Percentiles rank a stretch among this genome's conserved stretches.
These are phyloP conservation scores for Diutina neorugosa DNA, from an alignment of 1,139 yeast species.

Conservation along the genomic window DNA sequence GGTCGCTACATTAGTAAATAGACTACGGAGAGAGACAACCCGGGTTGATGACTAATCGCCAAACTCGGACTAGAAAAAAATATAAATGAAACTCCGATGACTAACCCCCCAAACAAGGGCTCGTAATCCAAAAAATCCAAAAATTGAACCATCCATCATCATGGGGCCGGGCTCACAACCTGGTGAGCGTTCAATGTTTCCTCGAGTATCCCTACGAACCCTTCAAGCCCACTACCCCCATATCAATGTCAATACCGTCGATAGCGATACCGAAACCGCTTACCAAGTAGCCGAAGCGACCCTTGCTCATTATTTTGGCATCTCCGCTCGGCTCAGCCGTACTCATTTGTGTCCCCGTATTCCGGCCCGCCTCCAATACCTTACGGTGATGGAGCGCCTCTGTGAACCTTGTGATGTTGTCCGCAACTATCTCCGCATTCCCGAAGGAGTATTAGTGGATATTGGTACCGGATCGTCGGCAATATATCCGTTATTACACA, in stretches of 20 bases:
- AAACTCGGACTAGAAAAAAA: too few species aligned
- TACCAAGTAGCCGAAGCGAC: conserved; percentile 1
- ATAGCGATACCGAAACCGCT: not conserved
- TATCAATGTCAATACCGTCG: not conserved
- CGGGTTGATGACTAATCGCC: too few species aligned
- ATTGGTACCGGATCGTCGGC: not conserved
- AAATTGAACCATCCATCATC: too few species aligned
- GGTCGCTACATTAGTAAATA: not conserved
- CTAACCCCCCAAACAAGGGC: too few species aligned
- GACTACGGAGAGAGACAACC: too few species aligned
- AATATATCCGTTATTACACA: not conserved
- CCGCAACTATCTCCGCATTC: not conserved
- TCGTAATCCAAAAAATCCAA: too few species aligned
- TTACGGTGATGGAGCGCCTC: not conserved
- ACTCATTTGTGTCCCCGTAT: not conserved
- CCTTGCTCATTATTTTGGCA: not conserved
- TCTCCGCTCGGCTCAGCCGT: not conserved
- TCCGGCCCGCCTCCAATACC: not conserved
- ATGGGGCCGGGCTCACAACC: not conserved
- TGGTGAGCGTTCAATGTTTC: not conserved
- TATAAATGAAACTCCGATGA: too few species aligned
- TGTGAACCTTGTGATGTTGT: not conserved
- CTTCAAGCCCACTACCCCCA: not conserved
- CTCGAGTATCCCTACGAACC: not conserved
- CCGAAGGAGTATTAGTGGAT: not conserved